Percentiles rank a stretch among this genome's conserved stretches.
Conservation (phyloP, 2,329 filamentous ascomycete genomes). For the Capronia americana region DNA sequence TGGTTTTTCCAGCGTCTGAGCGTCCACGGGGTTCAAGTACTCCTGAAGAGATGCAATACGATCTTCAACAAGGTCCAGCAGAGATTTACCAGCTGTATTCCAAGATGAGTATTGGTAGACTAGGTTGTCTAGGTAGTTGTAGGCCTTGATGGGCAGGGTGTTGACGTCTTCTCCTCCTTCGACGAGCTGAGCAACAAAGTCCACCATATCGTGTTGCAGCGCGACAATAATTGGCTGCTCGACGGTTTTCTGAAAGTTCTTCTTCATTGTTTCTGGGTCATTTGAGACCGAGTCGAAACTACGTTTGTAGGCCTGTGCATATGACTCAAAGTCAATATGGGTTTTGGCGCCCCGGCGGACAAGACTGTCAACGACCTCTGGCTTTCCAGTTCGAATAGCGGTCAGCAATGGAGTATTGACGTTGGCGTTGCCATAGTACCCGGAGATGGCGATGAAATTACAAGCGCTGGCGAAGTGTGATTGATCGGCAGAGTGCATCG, state of each 20-base stretch:
- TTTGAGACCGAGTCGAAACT: slow-evolving; percentile 46
- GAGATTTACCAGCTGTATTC: slow-evolving; percentile 44
- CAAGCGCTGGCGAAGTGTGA: slow-evolving; percentile 66
- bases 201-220: slow-evolving; percentile 55
- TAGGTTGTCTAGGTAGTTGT: slow-evolving; percentile 30
- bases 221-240: slow-evolving; percentile 74
- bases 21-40: slow-evolving; percentile 47
- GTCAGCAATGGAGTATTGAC: slow-evolving; percentile 62
- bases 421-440: slow-evolving; percentile 44
- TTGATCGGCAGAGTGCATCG: slow-evolving; percentile 62
- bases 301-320: slow-evolving; percentile 63
- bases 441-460: slow-evolving; percentile 65
- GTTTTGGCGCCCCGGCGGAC: slow-evolving; percentile 68
- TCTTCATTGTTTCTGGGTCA: slow-evolving; percentile 55
- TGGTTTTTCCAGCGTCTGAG: slow-evolving; percentile 20
- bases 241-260: slow-evolving; percentile 54
- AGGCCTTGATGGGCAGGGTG: slow-evolving; percentile 55
- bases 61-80: slow-evolving; percentile 66
- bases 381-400: slow-evolving; percentile 63
- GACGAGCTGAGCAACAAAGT: slow-evolving; percentile 65
- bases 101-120: slow-evolving; percentile 39
- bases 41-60: slow-evolving; percentile 59
- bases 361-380: slow-evolving; percentile 63
- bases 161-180: slow-evolving; percentile 70
- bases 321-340: slow-evolving; percentile 67